Base-by-base conservation (phyloP, 2,329 filamentous ascomycete species). In the Hypoxylon sp. region DNA sequence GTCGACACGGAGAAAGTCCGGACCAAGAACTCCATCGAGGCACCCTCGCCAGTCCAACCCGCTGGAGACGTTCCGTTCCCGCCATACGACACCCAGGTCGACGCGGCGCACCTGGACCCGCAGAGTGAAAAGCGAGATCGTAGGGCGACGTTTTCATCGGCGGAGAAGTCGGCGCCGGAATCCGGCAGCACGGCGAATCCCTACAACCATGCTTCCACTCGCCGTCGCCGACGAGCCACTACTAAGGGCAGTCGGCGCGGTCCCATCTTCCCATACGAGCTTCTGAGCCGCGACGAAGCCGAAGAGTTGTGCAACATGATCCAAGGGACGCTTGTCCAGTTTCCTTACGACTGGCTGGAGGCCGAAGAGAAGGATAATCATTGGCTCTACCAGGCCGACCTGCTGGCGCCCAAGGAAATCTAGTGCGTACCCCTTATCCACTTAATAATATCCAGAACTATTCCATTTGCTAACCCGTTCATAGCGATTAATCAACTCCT, bases 321-420 rank as follows among this genome's bases (percentile, higher is more conserved):
- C 17, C 93, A 97, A 71, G 94, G 94, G 1, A 86, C 92, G 68
- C 71, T 99, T 42, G 92, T 99, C 17, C 77, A 90, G 58, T 99
- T 95, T 78, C 94, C 94, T 4, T 96, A 97, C 71, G 91, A 99
- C 66, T 99, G 95, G 91, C 82, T 96, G 44, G 83, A 89, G 63
- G 89, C 87, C 47, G 94, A 97, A 74, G 94, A 97, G 76, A 84
- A 87, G 66, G 92, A 91, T 60, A 90, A 91, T 48, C 96, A 97
- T 68, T 99, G 94, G 94, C 82, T 97, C 57, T 97, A 96, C 73
- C 91, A 93, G 67, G 90, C 97, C 47, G 94, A 99, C 71, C 88
- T 95, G 71, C 87, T 99, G 69, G 95, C 94, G 64, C 94, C 94
- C 48, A 78, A 99, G 73, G 91, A 97, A 75, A 97, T 99, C 66